Base-by-base conservation (phyloP, 495 filamentous ascomycete species). In the Penicillium robsamsonii region DNA sequence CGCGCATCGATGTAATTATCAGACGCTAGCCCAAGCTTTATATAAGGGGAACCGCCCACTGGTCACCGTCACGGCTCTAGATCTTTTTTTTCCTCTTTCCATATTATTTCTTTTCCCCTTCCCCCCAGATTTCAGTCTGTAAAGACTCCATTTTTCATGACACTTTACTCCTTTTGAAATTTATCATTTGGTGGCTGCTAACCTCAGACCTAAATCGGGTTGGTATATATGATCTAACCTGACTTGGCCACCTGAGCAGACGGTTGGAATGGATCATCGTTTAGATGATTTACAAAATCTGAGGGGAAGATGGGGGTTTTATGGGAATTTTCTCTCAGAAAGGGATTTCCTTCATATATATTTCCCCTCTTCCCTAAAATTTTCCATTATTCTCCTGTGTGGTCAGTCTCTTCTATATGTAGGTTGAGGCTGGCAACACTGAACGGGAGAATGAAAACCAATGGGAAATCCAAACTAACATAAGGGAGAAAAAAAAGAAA, bases 1-100 rank as follows among this genome's bases (percentile, higher is more conserved):
- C 46, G 59, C 59, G 44, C 61, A 51, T 67, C 56, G 55, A 63
- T 55, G 57, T 56, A 62, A 65, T 62, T 60, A 66, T 66, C 65
- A 65, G 59, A 63, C 65, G 57, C 65, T 66, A 66, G 65, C 45
- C 59, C 43, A 55, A 59, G 63, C 59, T 65, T 64, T 66, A 68
- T 74, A 74, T 70, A 72, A 72, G 66, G 60, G 69, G 63, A 61
- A 46, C 67, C 64, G 54, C 57, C 67, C 62, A 54, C 54, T 58
- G 58, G 63, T 64, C 64, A 63, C 50, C 50, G 59, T 43, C n/a
- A 41, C 43, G 56, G 59, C 56, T 50, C 57, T 56, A 40, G 55
- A 53, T 56, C 43, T 41, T 56, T 38, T 53, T 54, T 54, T 52
- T 53, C 47, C 37, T 48, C 60, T 48, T 30, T 61, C 18, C 18